These are phyloP conservation scores for Paracorniculantispora psalliotae DNA, from an alignment of 2,329 filamentous ascomycete genomes.

Conservation along the genomic window DNA sequence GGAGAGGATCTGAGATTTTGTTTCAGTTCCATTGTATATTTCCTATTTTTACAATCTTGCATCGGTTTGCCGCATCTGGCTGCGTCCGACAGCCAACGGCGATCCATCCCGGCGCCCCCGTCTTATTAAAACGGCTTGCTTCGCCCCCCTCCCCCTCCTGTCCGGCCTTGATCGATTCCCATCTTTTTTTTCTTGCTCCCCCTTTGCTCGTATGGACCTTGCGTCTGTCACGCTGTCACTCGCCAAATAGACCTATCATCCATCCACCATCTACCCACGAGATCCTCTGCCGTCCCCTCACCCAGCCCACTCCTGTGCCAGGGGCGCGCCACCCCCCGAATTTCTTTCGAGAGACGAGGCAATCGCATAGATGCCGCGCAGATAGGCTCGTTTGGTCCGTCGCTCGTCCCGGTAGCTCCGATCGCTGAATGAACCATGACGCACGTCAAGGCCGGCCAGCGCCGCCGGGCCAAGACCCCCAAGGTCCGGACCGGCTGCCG, in stretches of 20 bases:
- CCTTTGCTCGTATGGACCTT: background rate
- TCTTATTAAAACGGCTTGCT: slow-evolving; percentile 10
- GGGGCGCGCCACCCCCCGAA: too few relatives aligned
- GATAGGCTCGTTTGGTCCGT: too few relatives aligned
- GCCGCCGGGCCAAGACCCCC: slow-evolving; percentile 11
- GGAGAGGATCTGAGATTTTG: background rate
- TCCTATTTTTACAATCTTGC: background rate
- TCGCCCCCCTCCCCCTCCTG: background rate
- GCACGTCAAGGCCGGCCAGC: slow-evolving; percentile 13
- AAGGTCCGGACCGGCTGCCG: slow-evolving; percentile 13
- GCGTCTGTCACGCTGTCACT: background rate
- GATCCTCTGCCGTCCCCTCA: background rate
- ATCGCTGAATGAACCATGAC: slow-evolving; percentile 7
- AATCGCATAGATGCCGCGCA: background rate
- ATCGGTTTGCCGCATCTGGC: background rate
- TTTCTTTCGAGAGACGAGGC: too few relatives aligned
- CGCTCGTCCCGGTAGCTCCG: too few relatives aligned
- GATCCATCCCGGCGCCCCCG: slow-evolving; percentile 7
- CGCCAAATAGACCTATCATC: background rate
- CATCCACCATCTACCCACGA: background rate
- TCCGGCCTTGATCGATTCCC: too few relatives aligned
- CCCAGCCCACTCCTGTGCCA: too few relatives aligned
- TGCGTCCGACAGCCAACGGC: background rate
- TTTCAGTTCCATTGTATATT: background rate
- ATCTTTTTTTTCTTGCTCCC: too few relatives aligned